phyloP scores from a whole-genome alignment of 2,329 filamentous ascomycete species.

The Orbilia oligospora region DNA sequence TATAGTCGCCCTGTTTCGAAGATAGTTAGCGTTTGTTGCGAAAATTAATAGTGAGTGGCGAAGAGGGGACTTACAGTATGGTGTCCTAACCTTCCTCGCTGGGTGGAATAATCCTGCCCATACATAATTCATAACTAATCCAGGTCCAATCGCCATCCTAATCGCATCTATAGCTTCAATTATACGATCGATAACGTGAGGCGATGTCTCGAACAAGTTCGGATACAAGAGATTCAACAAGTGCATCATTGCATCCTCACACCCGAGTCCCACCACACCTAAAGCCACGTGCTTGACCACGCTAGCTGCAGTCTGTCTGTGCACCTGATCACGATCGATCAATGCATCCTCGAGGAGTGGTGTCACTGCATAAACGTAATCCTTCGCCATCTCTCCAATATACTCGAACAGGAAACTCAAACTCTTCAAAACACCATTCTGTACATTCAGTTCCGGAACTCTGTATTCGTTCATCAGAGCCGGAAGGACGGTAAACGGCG shows the following conservation, averaged over 20 bases:
- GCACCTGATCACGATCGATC: conserved; percentile 97
- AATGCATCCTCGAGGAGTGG: conserved; percentile 95
- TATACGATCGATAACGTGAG: conserved; percentile 97
- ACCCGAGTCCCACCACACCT: conserved; percentile 96
- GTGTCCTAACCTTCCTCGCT: conserved; percentile 90
- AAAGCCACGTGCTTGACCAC: conserved; percentile 98
- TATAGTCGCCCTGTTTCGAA: conserved; percentile 74
- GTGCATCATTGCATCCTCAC: conserved; percentile 98
- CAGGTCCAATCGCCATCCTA: conserved; percentile 90
- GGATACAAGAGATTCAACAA: conserved; percentile 95
- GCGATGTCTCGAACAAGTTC: conserved; percentile 97
- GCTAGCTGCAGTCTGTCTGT: conserved; percentile 93
- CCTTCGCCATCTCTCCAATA: conserved; percentile 99
- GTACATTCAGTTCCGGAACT: conserved; percentile 97
- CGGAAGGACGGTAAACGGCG: conserved; percentile 97
- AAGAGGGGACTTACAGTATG: conserved; percentile 80
- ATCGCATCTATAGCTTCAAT: conserved; percentile 98
- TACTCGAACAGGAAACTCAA: conserved; percentile 98
- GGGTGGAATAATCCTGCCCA: conserved; percentile 98
- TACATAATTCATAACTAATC: conserved; percentile 95
- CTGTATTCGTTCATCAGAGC: conserved; percentile 99
- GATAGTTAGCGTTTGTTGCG: conserved; percentile 15
- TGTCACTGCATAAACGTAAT: conserved; percentile 98
- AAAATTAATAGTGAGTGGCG: not conserved
- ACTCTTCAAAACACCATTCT: conserved; percentile 97